Evolutionary conservation across 352 stramenopile species (phyloP), one percentile per base, ranked within the genome.

Genomic region (Thalassiosira livingstoniorum): DNA sequence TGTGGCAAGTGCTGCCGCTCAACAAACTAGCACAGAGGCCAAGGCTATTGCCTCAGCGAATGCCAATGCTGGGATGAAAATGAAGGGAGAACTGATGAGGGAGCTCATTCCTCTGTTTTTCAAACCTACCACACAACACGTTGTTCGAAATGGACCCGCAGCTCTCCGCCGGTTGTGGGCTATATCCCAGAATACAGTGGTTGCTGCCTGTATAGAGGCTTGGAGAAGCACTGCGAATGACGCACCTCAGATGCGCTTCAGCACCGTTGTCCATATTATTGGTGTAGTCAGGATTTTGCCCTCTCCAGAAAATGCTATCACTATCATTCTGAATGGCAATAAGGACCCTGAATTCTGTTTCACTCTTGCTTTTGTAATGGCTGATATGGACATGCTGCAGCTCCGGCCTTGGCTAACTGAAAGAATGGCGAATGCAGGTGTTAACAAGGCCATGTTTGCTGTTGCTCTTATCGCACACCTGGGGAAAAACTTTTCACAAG

Each of bases 71-170:
- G 89, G 86, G 1, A 89, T 91, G 72, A 80, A 86, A 70, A 88
- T 95, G 34, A 95, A 94, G 75, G 86, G 76, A 53, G 92, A 95
- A 65, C 51, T 94, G n/a, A 95, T 95, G 90, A 63, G 86, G 45
- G 89, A 94, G 55, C 78, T 95, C 18, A 93, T 95, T 69, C 89
- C 89, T 4, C 51, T 94, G 4, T 95, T 95, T 70, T 94, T 95
- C 71, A 88, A 89, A 64, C 92, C 92, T 34, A 89, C 86, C 61
- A 70, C 61, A 10, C 76, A 86, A 25, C 81, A 90, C 39, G 66
- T 90, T 11, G 90, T 94, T 5, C 82, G 88, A 64, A 92, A 95
- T 83, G 78, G 58, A 34, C 80, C 86, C 0, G 82, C 78, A n/a
- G 91, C 89, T 23, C 71, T 94, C 27, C 71, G 86, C n/a, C 71